Evolutionary conservation across 495 filamentous ascomycete species (phyloP).

Genomic region (Podospora conica): DNA sequence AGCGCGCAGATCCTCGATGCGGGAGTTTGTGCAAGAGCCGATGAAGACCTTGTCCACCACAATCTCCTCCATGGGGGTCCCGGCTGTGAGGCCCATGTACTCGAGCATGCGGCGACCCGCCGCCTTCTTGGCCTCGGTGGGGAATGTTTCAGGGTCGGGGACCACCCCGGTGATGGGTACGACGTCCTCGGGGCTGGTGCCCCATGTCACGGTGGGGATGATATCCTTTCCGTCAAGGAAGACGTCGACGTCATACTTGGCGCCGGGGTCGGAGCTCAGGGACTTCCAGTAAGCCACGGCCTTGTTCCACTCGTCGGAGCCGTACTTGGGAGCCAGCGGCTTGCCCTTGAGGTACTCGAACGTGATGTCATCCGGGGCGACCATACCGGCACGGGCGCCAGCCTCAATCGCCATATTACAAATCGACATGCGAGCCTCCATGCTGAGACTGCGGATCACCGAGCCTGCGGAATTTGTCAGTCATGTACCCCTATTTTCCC

Average conservation of each 20-base stretch:
- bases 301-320: conserved; percentile 82
- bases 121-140: conserved; percentile 67
- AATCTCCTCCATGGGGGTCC: conserved; percentile 87
- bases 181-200: conserved; percentile 93
- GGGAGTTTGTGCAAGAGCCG: conserved; percentile 93
- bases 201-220: conserved; percentile 90
- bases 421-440: conserved; percentile 98
- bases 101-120: conserved; percentile 76
- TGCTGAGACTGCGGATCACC: conserved; percentile 80
- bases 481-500: background rate
- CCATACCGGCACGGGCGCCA: conserved; percentile 92
- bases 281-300: conserved; percentile 85
- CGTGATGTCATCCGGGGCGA: conserved; percentile 89
- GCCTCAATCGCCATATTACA: conserved; percentile 99
- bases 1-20: conserved; percentile 91
- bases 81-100: conserved; percentile 89
- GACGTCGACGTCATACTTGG: conserved; percentile 80
- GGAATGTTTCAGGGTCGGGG: conserved; percentile 80
- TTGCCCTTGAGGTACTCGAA: conserved; percentile 90
- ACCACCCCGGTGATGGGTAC: conserved; percentile 87
- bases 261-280: conserved; percentile 75
- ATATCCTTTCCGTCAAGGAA: conserved; percentile 90
- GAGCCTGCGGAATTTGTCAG: conserved; percentile 43
- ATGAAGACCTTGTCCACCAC: conserved; percentile 94
- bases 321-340: conserved; percentile 78